Evolutionary conservation across 2,329 filamentous ascomycete genomes (phyloP).

Genomic region (Penicillium sp.): DNA sequence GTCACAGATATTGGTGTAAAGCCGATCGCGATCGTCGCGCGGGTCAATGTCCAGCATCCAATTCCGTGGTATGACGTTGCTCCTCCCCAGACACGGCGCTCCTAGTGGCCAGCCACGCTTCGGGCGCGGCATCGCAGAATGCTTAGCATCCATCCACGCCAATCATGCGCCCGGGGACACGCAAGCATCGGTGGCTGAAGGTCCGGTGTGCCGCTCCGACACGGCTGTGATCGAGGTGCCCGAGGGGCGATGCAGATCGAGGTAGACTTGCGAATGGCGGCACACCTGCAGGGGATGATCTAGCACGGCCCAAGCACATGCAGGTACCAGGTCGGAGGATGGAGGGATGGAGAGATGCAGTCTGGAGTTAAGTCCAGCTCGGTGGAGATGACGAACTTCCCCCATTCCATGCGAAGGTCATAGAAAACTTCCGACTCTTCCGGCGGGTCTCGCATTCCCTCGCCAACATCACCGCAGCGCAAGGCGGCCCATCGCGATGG

Average conservation of each 20-base stretch:
- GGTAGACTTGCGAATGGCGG: not conserved
- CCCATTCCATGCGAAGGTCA: too few relatives aligned
- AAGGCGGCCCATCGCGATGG: too few relatives aligned
- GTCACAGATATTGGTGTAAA: constrained; percentile 12
- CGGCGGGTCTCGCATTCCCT: too few relatives aligned
- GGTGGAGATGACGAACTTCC: too few relatives aligned
- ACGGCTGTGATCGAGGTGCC: constrained; percentile 11
- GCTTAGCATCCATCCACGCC: constrained; percentile 19
- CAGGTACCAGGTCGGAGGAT: not conserved
- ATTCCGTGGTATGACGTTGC: constrained; percentile 22
- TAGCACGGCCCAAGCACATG: too few relatives aligned
- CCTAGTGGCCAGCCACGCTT: constrained; percentile 12
- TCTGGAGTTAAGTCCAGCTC: too few relatives aligned
- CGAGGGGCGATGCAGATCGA: not conserved
- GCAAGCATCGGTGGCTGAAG: constrained; percentile 23
- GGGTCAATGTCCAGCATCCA: constrained; percentile 5
- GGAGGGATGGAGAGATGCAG: too few relatives aligned
- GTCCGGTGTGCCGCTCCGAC: too few relatives aligned
- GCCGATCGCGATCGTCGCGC: constrained; percentile 16
- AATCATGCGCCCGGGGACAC: constrained; percentile 16
- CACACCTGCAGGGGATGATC: not conserved
- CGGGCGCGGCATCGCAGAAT: constrained; percentile 14
- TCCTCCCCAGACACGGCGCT: constrained; percentile 1
- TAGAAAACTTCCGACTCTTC: too few relatives aligned
- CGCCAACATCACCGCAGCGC: too few relatives aligned